phyloP scores from a whole-genome alignment of 2,329 filamentous ascomycete species.

The Coniochaeta hoffmannii region DNA sequence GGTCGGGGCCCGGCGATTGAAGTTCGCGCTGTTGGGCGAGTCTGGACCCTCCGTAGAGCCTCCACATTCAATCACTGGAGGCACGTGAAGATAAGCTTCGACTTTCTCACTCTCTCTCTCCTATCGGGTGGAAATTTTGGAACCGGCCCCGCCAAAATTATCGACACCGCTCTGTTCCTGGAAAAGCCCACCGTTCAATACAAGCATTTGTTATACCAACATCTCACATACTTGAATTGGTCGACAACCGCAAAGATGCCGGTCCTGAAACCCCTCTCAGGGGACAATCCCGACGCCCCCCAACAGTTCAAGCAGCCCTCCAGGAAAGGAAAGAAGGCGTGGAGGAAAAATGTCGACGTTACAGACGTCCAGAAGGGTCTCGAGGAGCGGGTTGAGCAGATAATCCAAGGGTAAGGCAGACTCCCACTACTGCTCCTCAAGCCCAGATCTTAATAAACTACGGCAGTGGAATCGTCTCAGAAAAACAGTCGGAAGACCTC shows the following conservation, averaged over 20 bases:
- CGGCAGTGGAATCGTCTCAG: constrained; percentile 71
- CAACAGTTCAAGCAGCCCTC: constrained; percentile 82
- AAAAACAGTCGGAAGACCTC: constrained; percentile 75
- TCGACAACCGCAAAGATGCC: constrained; percentile 34
- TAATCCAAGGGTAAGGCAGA: constrained; percentile 71
- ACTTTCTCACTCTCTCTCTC: background rate
- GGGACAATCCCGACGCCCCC: constrained; percentile 50
- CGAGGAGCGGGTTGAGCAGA: constrained; percentile 76
- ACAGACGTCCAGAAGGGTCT: constrained; percentile 78
- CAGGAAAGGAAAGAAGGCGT: constrained; percentile 96
- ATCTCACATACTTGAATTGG: background rate
- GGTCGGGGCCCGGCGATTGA: background rate
- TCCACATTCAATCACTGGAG: background rate
- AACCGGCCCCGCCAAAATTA: constrained; percentile 8
- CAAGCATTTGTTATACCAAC: background rate
- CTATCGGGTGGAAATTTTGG: constrained; percentile 3
- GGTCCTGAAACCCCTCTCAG: constrained; percentile 39
- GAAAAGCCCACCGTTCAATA: background rate
- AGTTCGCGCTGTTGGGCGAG: background rate
- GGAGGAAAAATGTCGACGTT: constrained; percentile 96
- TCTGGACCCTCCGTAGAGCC: background rate
- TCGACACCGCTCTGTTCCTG: background rate
- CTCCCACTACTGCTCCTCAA: constrained; percentile 4
- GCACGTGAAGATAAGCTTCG: constrained; percentile 1
- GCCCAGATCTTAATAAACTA: constrained; percentile 2